Conservation (phyloP, 805 yeast species). For the Nakazawaea ishiwadae region DNA sequence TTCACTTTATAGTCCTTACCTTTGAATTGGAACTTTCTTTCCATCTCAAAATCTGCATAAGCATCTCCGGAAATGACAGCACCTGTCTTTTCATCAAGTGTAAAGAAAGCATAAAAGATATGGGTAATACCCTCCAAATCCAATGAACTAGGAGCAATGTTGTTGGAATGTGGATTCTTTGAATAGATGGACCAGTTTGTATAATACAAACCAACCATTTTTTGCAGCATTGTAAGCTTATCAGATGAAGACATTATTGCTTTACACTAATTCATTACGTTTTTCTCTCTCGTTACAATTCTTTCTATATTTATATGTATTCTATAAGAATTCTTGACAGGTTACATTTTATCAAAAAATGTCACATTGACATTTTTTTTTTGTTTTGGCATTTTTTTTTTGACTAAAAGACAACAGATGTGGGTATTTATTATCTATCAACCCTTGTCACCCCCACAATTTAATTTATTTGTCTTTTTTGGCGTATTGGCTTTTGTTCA, state of each 20-base stretch:
- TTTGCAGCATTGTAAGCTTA: too few species aligned
- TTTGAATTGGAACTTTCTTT: background rate
- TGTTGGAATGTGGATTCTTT: constrained; percentile 37
- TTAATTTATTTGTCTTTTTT: too few species aligned
- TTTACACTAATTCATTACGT: background rate
- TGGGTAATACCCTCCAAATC: constrained; percentile 50
- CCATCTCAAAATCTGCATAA: constrained; percentile 62
- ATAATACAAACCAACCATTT: constrained; percentile 26
- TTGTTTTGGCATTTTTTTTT: too few species aligned
- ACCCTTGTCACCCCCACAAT: too few species aligned
- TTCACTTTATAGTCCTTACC: background rate
- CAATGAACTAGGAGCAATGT: constrained; percentile 49
- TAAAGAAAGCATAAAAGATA: constrained; percentile 65
- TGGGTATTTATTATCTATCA: too few species aligned
- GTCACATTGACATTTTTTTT: too few species aligned
- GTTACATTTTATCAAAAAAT: too few species aligned
- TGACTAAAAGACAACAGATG: too few species aligned
- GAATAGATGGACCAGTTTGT: constrained; percentile 60
- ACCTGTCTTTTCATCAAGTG: constrained; percentile 51
- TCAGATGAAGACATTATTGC: background rate
- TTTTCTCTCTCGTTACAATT: too few species aligned
- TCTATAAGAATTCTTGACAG: too few species aligned
- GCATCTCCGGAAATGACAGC: constrained; percentile 47
- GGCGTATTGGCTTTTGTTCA: too few species aligned
- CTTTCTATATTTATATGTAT: too few species aligned